A percentile compares a stretch with the other conserved stretches of the same genome.
These are phyloP conservation scores for Ceratopteris richardii DNA, from an alignment of 75 land plant species.

Conservation along the genomic window DNA sequence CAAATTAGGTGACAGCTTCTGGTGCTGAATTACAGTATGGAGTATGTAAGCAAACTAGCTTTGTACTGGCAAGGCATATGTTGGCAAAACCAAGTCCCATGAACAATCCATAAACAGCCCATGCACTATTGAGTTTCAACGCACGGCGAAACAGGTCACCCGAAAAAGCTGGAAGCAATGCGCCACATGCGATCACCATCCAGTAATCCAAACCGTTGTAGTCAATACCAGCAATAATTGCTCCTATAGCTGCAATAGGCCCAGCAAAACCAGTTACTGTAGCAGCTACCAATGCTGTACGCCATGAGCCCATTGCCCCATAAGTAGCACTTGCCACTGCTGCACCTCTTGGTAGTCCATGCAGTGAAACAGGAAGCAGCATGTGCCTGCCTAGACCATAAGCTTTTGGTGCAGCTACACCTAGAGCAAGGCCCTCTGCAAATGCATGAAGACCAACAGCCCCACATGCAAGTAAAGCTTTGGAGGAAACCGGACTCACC, in stretches of 20 bases:
- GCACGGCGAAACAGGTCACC: conserved; percentile 47
- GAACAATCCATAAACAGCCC: conserved; percentile 46
- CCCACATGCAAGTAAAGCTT: conserved; percentile 60
- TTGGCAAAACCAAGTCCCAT: conserved; percentile 60
- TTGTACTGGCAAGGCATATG: conserved; percentile 66
- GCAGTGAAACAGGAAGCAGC: conserved; percentile 80
- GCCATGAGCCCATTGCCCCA: conserved; percentile 79
- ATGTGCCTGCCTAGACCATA: conserved; percentile 76
- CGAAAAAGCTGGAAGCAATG: conserved; percentile 53
- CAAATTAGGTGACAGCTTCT: conserved; percentile 77
- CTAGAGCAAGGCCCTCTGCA: conserved; percentile 86
- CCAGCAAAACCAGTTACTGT: conserved; percentile 73
- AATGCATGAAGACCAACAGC: conserved; percentile 71
- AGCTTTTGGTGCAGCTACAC: conserved; percentile 94
- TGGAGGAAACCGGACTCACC: conserved; percentile 45
- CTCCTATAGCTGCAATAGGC: conserved; percentile 74
- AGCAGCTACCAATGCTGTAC: conserved; percentile 54
- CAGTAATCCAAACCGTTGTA: conserved; percentile 69
- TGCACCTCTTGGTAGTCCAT: conserved; percentile 91
- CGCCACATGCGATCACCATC: conserved; percentile 93
- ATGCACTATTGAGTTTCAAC: conserved; percentile 29
- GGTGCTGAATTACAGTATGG: conserved; percentile 93
- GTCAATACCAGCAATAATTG: conserved; percentile 72
- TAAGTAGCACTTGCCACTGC: conserved; percentile 85
- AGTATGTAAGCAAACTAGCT: conserved; percentile 86